Percentiles rank a stretch among this genome's conserved stretches.
Evolutionary conservation across 208 protist species (phyloP).

Genomic region (Leishmania guyanensis): DNA sequence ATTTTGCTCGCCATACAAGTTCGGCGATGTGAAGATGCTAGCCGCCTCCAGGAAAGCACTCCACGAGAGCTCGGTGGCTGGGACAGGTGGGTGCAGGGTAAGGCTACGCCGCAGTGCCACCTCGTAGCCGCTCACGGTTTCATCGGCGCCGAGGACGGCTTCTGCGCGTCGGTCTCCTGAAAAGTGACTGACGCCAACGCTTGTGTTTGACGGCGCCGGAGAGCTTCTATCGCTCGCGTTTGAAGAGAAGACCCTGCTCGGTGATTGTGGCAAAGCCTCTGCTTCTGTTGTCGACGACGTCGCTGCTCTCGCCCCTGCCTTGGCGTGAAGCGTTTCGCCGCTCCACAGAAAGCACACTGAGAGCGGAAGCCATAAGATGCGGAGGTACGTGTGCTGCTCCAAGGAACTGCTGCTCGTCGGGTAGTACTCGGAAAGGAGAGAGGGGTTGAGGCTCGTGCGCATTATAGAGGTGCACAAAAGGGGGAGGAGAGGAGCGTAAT

Average conservation of each 20-base stretch:
- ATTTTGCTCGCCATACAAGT: conserved; percentile 10
- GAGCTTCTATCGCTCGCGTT: conserved; percentile 3
- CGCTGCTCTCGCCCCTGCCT: not conserved
- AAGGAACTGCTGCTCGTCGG: conserved; percentile 60
- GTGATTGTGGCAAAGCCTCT: not conserved
- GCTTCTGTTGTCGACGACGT: not conserved
- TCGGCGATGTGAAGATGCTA: conserved; percentile 3
- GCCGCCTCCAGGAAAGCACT: conserved; percentile 11
- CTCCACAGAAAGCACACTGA: conserved; percentile 48
- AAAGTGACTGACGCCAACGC: not conserved
- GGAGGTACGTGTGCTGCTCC: conserved; percentile 54
- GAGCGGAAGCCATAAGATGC: conserved; percentile 80
- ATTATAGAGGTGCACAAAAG: conserved; percentile 1
- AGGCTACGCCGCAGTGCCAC: conserved; percentile 32
- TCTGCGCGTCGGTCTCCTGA: conserved; percentile 18
- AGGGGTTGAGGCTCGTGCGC: conserved; percentile 17
- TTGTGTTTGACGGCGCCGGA: conserved; percentile 9
- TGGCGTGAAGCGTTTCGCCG: conserved; percentile 16
- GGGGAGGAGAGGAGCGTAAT: not conserved
- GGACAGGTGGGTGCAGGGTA: conserved; percentile 19
- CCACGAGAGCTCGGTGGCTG: conserved; percentile 22
- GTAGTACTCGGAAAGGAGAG: conserved; percentile 36
- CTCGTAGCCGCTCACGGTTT: conserved; percentile 30
- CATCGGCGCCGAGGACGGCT: conserved; percentile 20
- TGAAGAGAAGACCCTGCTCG: conserved; percentile 1